Evolutionary conservation across 768 basidiomycete genomes (phyloP).

Genomic region (Macrocybe gigantea): DNA sequence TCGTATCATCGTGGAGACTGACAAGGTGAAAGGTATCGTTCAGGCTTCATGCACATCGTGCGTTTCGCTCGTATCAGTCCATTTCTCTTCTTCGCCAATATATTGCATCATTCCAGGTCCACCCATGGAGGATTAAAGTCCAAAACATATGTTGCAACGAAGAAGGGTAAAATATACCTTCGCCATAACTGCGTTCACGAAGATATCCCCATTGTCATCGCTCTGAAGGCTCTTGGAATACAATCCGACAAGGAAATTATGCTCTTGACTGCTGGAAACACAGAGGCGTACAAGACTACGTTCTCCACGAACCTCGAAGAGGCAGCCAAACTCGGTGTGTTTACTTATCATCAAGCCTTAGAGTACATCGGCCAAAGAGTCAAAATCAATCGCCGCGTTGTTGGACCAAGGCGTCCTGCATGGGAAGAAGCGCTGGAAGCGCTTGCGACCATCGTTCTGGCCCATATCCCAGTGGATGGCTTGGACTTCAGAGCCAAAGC

Average conservation of each 20-base stretch:
- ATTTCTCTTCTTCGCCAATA: not conserved
- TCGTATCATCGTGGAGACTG: conserved; percentile 96
- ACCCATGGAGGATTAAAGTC: conserved; percentile 87
- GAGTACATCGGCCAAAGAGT: conserved; percentile 94
- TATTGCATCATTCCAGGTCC: conserved; percentile 39
- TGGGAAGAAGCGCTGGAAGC: conserved; percentile 97
- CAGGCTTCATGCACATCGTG: conserved; percentile 96
- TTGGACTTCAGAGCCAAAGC: conserved; percentile 92
- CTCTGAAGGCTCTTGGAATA: conserved; percentile 93
- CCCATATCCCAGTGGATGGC: conserved; percentile 88
- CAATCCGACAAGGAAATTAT: conserved; percentile 98
- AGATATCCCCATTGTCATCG: conserved; percentile 93
- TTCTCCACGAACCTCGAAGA: conserved; percentile 95
- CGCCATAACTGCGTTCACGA: conserved; percentile 97
- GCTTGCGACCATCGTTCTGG: conserved; percentile 94
- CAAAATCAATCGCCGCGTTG: conserved; percentile 75
- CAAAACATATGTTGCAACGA: conserved; percentile 95
- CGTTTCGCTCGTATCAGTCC: conserved; percentile 23
- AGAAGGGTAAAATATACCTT: conserved; percentile 91
- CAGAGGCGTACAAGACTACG: conserved; percentile 78
- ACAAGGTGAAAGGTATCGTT: conserved; percentile 81
- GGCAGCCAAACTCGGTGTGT: conserved; percentile 84
- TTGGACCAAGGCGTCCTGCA: conserved; percentile 77
- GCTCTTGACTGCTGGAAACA: conserved; percentile 86
- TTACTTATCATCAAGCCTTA: conserved; percentile 89